These are phyloP conservation scores for Kodamaea jinghongensis DNA, from an alignment of 805 yeast species.

Conservation along the genomic window DNA sequence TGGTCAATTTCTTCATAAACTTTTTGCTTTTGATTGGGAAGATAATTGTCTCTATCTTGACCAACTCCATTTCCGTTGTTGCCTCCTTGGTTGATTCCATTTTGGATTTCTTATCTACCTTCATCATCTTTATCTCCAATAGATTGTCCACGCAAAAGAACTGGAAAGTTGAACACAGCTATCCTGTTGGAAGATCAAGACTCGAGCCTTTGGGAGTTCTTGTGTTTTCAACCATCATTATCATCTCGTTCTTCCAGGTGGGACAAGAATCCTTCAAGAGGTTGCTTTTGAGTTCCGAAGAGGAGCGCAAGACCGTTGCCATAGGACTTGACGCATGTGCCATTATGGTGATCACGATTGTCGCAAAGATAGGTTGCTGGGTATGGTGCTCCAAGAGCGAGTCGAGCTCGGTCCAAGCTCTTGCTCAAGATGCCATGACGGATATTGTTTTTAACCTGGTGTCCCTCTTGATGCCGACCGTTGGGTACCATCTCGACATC, in stretches of 20 bases:
- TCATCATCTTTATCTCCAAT: conserved; percentile 66
- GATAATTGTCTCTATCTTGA: conserved; percentile 54
- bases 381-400: conserved; percentile 57
- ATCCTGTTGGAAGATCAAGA: conserved; percentile 71
- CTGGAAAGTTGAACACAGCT: conserved; percentile 45
- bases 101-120: conserved; percentile 70
- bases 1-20: conserved; percentile 62
- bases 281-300: conserved; percentile 34
- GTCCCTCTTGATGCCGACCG: conserved; percentile 66
- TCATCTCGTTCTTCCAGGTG: conserved; percentile 69
- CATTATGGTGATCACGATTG: conserved; percentile 64
- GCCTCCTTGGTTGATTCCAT: conserved; percentile 77
- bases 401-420: conserved; percentile 70
- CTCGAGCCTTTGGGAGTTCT: conserved; percentile 78
- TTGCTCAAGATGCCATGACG: conserved; percentile 79
- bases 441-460: conserved; percentile 72
- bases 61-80: conserved; percentile 69
- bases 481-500: conserved; percentile 48
- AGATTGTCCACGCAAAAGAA: conserved; percentile 44
- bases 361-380: conserved; percentile 59
- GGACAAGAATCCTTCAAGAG: conserved; percentile 59
- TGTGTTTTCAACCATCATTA: conserved; percentile 68
- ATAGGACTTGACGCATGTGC: conserved; percentile 49
- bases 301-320: conserved; percentile 39
- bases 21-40: conserved; percentile 59